Conservation (phyloP, 2,329 filamentous ascomycete genomes). For the Macrophomina phaseolina region DNA sequence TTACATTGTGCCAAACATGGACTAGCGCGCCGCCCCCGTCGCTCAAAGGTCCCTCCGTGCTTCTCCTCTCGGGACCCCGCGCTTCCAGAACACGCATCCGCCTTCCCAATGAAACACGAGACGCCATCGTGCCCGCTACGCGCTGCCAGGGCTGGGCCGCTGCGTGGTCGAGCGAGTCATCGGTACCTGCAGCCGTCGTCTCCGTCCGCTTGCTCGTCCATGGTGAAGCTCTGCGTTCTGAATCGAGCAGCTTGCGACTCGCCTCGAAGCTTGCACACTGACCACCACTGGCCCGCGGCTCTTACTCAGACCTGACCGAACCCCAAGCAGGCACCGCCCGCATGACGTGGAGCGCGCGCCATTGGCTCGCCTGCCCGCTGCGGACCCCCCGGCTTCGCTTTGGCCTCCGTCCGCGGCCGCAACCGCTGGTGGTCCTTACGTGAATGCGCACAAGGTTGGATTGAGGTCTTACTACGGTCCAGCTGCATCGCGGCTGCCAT, state of each 20-base stretch:
- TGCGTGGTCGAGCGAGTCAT: neutral
- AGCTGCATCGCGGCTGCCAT: neutral
- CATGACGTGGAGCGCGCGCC: slow-evolving; percentile 1
- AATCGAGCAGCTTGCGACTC: neutral
- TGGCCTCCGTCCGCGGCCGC: neutral
- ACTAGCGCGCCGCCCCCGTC: neutral
- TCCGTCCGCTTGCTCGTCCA: neutral
- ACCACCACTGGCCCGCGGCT: neutral
- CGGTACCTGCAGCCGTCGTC: neutral
- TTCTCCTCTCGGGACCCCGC: neutral
- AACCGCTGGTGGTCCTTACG: slow-evolving; percentile 4
- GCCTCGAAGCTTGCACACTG: neutral
- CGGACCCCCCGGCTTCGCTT: slow-evolving; percentile 1
- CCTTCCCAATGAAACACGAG: neutral
- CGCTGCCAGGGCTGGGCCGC: neutral
- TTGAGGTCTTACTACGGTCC: neutral
- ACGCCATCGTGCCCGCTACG: neutral
- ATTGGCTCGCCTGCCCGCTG: neutral
- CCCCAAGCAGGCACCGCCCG: neutral
- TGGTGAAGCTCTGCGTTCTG: neutral
- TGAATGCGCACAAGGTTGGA: slow-evolving; percentile 4
- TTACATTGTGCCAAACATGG: neutral
- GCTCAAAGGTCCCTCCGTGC: neutral
- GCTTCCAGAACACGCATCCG: slow-evolving; percentile 3
- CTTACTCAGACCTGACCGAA: slow-evolving; percentile 1